Conservation (phyloP, 202 grass and related monocot genomes). For the Hordeum pubiflorum region DNA sequence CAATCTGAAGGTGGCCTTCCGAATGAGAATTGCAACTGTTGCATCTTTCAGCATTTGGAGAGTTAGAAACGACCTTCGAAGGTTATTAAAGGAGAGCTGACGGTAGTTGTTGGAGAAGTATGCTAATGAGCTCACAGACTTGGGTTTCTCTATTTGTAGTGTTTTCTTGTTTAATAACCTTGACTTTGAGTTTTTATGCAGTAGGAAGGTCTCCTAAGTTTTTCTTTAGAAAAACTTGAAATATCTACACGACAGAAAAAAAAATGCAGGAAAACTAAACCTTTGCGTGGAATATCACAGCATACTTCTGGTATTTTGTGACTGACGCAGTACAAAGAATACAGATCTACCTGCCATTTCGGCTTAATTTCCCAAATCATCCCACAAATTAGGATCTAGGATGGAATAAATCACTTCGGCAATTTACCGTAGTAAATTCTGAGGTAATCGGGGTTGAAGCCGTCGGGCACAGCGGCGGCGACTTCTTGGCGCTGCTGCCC, state of each 20-base stretch:
- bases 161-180: background rate
- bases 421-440: slow-evolving; percentile 3
- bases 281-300: background rate
- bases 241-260: no score
- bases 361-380: background rate
- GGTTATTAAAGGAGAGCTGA: background rate
- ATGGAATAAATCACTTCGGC: background rate
- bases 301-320: background rate
- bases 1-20: background rate
- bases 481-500: background rate
- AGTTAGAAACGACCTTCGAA: background rate
- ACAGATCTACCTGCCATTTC: background rate
- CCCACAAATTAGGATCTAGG: background rate
- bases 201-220: background rate
- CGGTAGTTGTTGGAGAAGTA: background rate
- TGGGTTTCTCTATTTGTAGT: background rate
- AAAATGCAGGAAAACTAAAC: background rate
- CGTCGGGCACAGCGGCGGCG: background rate
- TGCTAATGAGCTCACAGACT: background rate
- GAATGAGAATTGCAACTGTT: background rate
- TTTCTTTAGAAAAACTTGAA: background rate
- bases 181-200: background rate
- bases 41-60: background rate
- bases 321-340: background rate
- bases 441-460: slow-evolving; percentile 3